Evolutionary conservation across 2,329 filamentous ascomycete species (phyloP).

Genomic region (Hortaea sp.): DNA sequence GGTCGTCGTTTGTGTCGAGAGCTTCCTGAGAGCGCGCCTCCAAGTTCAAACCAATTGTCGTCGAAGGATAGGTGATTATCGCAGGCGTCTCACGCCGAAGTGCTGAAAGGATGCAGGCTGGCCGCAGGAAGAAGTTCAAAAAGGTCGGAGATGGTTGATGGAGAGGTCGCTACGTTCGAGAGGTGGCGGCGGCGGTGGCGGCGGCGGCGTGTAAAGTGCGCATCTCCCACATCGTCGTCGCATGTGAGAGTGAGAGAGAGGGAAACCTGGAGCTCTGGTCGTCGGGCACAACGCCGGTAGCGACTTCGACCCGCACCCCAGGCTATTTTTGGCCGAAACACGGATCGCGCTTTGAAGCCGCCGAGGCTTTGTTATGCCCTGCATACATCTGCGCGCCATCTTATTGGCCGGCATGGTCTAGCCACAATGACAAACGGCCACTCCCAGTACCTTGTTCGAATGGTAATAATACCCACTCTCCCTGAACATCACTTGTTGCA

Average conservation of each 20-base stretch:
- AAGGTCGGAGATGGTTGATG: neutral
- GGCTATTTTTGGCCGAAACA: no score
- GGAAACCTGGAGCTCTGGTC: neutral
- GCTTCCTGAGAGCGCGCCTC: no score
- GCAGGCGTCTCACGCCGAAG: neutral
- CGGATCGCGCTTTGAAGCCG: no score
- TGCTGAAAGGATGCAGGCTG: constrained; percentile 2
- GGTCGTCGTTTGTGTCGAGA: no score
- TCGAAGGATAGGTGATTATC: neutral
- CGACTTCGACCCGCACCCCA: no score
- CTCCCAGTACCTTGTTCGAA: no score
- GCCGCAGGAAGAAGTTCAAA: neutral
- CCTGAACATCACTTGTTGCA: no score
- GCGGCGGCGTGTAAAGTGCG: neutral
- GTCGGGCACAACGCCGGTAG: neutral
- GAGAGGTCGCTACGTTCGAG: neutral
- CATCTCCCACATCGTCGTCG: neutral
- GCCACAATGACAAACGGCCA: no score
- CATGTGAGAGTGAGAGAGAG: neutral
- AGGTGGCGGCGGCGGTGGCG: neutral
- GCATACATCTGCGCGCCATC: no score
- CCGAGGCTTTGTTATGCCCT: no score
- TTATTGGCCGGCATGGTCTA: no score
- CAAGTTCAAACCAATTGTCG: neutral
- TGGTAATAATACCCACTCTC: no score